phyloP scores from a whole-genome alignment of 306 rosid genomes.

The Vigna reflexopilosa region DNA sequence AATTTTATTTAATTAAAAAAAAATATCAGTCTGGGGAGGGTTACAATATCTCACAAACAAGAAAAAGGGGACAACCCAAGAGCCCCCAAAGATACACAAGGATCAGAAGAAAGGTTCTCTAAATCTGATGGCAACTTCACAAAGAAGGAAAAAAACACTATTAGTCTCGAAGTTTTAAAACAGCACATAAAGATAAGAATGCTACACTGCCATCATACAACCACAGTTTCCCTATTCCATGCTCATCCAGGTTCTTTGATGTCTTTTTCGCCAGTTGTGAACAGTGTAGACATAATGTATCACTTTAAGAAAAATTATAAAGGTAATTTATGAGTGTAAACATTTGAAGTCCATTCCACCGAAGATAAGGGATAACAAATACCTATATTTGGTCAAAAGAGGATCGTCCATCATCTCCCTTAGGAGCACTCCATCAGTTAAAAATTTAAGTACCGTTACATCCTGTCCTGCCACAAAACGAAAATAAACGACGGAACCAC shows the following conservation, averaged over 20 bases:
- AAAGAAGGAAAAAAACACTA: background rate
- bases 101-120: background rate
- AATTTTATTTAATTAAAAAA: too few species aligned
- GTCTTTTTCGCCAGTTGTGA: background rate
- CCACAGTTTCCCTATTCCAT: conserved; percentile 1
- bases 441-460: conserved; percentile 79
- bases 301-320: background rate
- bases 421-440: conserved; percentile 87
- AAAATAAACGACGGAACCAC: conserved; percentile 40
- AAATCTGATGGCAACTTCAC: background rate
- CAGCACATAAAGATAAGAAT: background rate
- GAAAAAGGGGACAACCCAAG: background rate
- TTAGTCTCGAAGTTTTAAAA: background rate
- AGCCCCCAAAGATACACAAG: too few species aligned
- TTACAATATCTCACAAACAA: background rate
- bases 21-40: too few species aligned
- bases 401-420: conserved; percentile 99
- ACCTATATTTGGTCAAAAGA: conserved; percentile 97
- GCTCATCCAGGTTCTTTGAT: background rate
- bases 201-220: background rate
- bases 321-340: background rate
- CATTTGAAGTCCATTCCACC: background rate
- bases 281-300: background rate
- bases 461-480: conserved; percentile 78
- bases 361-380: background rate